phyloP scores from a whole-genome alignment of 2,329 filamentous ascomycete genomes.

The Neofusicoccum umdonicola region DNA sequence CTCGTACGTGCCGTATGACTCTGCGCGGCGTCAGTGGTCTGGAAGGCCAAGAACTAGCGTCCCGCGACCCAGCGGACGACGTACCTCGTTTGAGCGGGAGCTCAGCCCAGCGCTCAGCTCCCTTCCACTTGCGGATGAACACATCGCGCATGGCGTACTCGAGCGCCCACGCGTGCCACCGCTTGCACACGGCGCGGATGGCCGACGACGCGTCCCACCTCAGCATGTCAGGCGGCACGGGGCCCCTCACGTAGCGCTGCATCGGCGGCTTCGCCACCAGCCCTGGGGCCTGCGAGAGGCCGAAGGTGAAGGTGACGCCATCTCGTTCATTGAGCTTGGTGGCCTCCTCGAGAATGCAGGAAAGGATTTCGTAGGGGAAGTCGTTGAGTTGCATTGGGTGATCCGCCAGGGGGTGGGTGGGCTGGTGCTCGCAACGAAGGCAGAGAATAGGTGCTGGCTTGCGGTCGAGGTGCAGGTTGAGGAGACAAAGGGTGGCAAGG shows the following conservation, averaged over 20 bases:
- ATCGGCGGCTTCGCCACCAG: conserved; percentile 45
- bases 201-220: conserved; percentile 51
- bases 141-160: conserved; percentile 51
- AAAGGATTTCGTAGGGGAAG: conserved; percentile 53
- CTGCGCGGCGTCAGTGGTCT: conserved; percentile 19
- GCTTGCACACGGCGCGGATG: conserved; percentile 49
- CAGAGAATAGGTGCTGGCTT: background rate
- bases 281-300: conserved; percentile 49
- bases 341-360: conserved; percentile 50
- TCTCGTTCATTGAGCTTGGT: conserved; percentile 48
- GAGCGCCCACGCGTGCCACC: conserved; percentile 55
- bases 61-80: background rate
- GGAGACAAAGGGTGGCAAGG: conserved; percentile 16
- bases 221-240: conserved; percentile 50
- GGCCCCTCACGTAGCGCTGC: conserved; percentile 52
- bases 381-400: conserved; percentile 48
- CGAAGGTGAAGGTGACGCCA: conserved; percentile 52
- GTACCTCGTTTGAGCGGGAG: conserved; percentile 41
- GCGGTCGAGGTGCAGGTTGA: background rate
- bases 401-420: background rate
- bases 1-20: conserved; percentile 48
- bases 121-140: conserved; percentile 54
- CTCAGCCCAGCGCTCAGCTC: conserved; percentile 52
- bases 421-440: background rate
- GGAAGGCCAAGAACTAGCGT: too few relatives aligned